Conservation (phyloP, 495 filamentous ascomycete genomes). For the Aspergillus sclerotioniger region DNA sequence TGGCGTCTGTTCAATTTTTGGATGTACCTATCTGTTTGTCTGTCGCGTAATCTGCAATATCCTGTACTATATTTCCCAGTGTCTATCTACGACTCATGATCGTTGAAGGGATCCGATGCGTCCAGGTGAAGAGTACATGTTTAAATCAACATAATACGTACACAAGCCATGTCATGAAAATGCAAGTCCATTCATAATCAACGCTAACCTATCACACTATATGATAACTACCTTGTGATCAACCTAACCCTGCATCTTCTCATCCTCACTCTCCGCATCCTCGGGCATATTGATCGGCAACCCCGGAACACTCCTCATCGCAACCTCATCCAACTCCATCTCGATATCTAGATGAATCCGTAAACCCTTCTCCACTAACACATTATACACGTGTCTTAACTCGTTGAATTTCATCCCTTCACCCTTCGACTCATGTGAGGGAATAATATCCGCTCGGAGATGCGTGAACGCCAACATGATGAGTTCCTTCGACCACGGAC, state of each 20-base stretch:
- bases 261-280: conserved; percentile 28
- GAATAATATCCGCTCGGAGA: conserved; percentile 32
- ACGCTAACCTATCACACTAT: neutral
- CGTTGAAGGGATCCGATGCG: neutral
- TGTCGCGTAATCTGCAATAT: conserved; percentile 16
- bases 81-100: neutral
- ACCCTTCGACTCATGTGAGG: neutral
- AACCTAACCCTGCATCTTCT: conserved; percentile 20
- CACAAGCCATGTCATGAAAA: no score
- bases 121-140: neutral
- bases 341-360: conserved; percentile 48
- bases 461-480: conserved; percentile 61
- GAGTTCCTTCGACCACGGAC: conserved; percentile 75
- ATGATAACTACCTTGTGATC: neutral
- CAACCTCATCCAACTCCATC: conserved; percentile 26
- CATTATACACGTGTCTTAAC: conserved; percentile 44
- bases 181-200: no score
- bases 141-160: neutral
- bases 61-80: conserved; percentile 11
- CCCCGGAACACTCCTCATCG: conserved; percentile 7
- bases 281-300: conserved; percentile 29
- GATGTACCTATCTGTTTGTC: conserved; percentile 15
- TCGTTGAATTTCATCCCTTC: conserved; percentile 40
- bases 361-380: conserved; percentile 53
- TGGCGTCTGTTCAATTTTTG: neutral